Evolutionary conservation across 331 rosid genomes (phyloP).

Genomic region (Prunus yedoensis): DNA sequence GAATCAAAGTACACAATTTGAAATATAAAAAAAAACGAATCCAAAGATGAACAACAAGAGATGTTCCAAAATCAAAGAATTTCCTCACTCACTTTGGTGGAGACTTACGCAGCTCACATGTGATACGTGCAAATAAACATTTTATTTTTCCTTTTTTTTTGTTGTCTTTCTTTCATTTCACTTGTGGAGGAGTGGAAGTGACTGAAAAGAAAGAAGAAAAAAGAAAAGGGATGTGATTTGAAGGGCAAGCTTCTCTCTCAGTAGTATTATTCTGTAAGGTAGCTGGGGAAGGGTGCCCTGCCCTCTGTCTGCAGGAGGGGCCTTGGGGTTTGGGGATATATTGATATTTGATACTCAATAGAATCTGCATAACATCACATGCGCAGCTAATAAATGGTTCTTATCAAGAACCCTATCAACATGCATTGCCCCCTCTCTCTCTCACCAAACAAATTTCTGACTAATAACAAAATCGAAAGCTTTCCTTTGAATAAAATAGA

Average conservation of each 20-base stretch:
- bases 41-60: slow-evolving; percentile 1
- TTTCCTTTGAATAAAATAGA: neutral
- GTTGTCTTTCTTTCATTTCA: too few relatives aligned
- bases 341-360: neutral
- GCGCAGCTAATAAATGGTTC: slow-evolving; percentile 41
- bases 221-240: neutral
- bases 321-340: slow-evolving; percentile 8
- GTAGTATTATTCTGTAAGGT: neutral
- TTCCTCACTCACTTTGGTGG: neutral
- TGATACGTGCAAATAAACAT: neutral
- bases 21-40: neutral
- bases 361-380: slow-evolving; percentile 38
- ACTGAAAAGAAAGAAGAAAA: neutral
- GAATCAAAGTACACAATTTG: neutral
- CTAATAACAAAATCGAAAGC: neutral
- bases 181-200: slow-evolving; percentile 2
- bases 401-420: slow-evolving; percentile 30
- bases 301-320: neutral
- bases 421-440: neutral
- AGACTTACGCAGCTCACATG: neutral
- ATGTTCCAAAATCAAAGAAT: neutral
- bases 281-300: slow-evolving; percentile 6
- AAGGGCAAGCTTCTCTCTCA: neutral
- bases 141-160: neutral
- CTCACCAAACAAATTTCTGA: slow-evolving; percentile 9